Evolutionary conservation across 2,329 filamentous ascomycete species (phyloP), one percentile per base, ranked within the genome.

Genomic region (Colletotrichum tropicicola): DNA sequence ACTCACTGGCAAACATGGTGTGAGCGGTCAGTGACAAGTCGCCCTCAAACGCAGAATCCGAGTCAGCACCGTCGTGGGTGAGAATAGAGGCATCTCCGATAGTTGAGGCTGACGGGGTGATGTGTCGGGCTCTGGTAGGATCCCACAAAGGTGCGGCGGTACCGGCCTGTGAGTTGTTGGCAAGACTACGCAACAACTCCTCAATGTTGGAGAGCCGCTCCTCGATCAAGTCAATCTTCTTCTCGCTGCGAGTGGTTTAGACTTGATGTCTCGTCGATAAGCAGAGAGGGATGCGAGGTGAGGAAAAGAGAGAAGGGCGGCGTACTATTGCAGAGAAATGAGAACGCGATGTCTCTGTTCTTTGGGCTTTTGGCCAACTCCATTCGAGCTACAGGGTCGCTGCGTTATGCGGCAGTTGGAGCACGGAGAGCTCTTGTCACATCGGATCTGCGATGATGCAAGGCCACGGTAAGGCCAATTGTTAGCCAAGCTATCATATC

Each of bases 321-420:
- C 84, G 69, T 75, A 88, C 85, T 88, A 88, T 80, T 88, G 85
- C 44, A 84, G 85, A 3, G 86, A 87, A 63, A 88, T 88, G 67
- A 88, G 77, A 39, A 88, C 85, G 55, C 86, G 78, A 70, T 87
- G 85, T 41, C 85, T 79, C 45, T 79, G 76, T 70, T 87, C 85
- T 71, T 84, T 86, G 25, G 84, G 83, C 64, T 84, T 82, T 70
- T 87, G 85, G 7, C 83, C 83, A 12, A 79, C 76, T 4, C 85
- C 85, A 0, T 84, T 86, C 5, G 84, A 87, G 62, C 83, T 86
- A 70, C 86, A 88, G 12, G 78, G 71, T 8, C 85, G 79, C 66
- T 82, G 83, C 27, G 85, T 83, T 23, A 80, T 85, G 32, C 82
- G 80, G 70, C 86, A 88, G 69, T 87, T 88, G 55, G 85, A 84